Percentiles rank a stretch among this genome's conserved stretches.
These are phyloP conservation scores for Leccinum subgranulosum DNA, from an alignment of 768 basidiomycete genomes.

Conservation along the genomic window DNA sequence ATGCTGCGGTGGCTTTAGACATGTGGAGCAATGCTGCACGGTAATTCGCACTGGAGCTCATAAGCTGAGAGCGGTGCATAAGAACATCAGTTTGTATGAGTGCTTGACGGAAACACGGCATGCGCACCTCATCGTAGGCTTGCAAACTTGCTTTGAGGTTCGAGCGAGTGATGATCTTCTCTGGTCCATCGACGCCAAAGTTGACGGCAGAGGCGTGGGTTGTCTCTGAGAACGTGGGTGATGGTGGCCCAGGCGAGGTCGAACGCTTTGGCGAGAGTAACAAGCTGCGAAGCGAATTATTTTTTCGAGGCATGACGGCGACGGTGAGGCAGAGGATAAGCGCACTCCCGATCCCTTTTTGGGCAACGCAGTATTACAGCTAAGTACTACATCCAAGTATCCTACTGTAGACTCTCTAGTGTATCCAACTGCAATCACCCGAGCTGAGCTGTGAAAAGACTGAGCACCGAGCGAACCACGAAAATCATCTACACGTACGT, in stretches of 20 bases:
- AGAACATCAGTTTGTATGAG: constrained; percentile 4
- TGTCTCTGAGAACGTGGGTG: constrained; percentile 80
- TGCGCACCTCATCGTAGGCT: constrained; percentile 75
- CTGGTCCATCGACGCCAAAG: constrained; percentile 70
- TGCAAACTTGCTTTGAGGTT: constrained; percentile 76
- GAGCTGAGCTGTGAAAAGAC: constrained; percentile 3
- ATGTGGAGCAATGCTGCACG: constrained; percentile 76
- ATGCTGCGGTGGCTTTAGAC: constrained; percentile 78
- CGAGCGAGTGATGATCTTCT: constrained; percentile 78
- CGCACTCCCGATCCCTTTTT: constrained; percentile 14
- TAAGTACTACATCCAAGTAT: constrained; percentile 1
- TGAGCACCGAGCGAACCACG: constrained; percentile 3
- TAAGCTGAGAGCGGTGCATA: constrained; percentile 51
- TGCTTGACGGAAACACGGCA: not conserved
- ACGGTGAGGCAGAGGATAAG: constrained; percentile 16
- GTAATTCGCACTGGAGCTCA: constrained; percentile 74
- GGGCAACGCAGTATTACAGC: not conserved
- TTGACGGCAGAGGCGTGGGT: constrained; percentile 78
- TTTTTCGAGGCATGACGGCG: constrained; percentile 43
- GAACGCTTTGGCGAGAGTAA: constrained; percentile 45
- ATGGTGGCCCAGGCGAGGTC: constrained; percentile 61
- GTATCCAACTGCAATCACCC: not conserved
- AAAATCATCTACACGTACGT: constrained; percentile 8
- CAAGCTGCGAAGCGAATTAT: constrained; percentile 57
- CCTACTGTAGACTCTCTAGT: constrained; percentile 7